Base-by-base conservation (phyloP, 176 grass and related monocot genomes). In the Bromus sterilis region DNA sequence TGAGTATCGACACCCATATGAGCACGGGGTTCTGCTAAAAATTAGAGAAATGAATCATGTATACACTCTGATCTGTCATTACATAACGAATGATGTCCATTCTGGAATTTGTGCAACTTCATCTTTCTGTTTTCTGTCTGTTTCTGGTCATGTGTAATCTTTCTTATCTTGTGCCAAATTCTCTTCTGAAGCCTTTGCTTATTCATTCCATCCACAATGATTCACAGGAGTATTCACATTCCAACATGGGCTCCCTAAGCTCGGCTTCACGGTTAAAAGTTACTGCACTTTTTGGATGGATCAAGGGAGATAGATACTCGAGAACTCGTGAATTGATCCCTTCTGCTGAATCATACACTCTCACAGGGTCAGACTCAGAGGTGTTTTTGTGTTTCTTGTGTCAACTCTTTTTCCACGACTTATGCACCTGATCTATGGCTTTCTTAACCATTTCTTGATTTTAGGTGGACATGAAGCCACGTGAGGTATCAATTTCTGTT, bases 281-380 rank as follows among this genome's bases (percentile, higher is more conserved):
- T 83, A 77, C 49, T 84, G 92, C 95, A 60, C 57, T 98, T 59
- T 93, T 94, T 82, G 91, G 88, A 78, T 85, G 92, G 78, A 76
- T 78, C 30, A 91, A 59, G 70, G 86, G 87, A 46, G 86, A 82
- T 21, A 70, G 85, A 56, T 81, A 77, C 21, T 58, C 74, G 4
- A 65, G 62, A 43, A 59, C 70, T 24, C 81, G 75, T 42, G 76
- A 87, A 74, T 42, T 91, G 76, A 98, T 71, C 76, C 88, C 92
- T 62, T 85, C 88, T 31, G 85, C 88, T 67, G 90, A 93, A 77
- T 68, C 88, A 2, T 98, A 91, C 79, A 73, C 76, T 35, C 84
- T 93, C 65, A 89, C 87, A 82, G 65, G 84, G 84, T 84, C 92
- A 88, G 66, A 80, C 74, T 79, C 79, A 86, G 90, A 98, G 84